Evolutionary conservation across 768 basidiomycete species (phyloP).

Genomic region (Kwoniella sp.): DNA sequence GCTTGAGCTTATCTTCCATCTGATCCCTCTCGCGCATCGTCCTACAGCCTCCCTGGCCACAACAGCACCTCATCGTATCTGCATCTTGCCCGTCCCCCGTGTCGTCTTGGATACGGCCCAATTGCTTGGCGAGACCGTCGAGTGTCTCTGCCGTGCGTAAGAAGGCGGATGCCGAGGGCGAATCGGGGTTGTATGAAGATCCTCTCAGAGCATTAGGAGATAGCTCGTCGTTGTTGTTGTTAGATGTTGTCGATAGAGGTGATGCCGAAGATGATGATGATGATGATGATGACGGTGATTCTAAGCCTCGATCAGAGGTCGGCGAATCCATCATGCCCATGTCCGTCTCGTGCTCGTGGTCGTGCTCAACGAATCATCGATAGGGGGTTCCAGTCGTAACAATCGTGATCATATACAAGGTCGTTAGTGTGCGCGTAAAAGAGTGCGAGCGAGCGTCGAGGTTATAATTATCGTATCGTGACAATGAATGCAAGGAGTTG

Average conservation of each 20-base stretch:
- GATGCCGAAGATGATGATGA: neutral
- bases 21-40: slow-evolving; percentile 70
- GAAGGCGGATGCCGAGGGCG: slow-evolving; percentile 39
- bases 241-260: neutral
- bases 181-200: slow-evolving; percentile 5
- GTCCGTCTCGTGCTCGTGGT: too few species aligned
- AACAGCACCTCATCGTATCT: slow-evolving; percentile 49
- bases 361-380: neutral
- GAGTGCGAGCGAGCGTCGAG: too few species aligned
- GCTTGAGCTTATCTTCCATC: slow-evolving; percentile 73
- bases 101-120: slow-evolving; percentile 32
- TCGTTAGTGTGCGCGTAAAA: too few species aligned
- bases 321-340: neutral
- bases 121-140: slow-evolving; percentile 45
- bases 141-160: slow-evolving; percentile 47
- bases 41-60: slow-evolving; percentile 68
- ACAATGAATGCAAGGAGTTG: neutral
- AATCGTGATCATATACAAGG: neutral
- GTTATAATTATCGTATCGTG: too few species aligned
- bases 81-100: slow-evolving; percentile 1
- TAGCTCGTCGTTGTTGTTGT: neutral
- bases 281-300: neutral
- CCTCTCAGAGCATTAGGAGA: neutral
- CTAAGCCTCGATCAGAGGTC: neutral
- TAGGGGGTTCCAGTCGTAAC: neutral